Percentiles rank a stretch among this genome's conserved stretches.
Evolutionary conservation across 2,329 filamentous ascomycete genomes (phyloP).

Genomic region (Cladosporium austrohemisphaericum): DNA sequence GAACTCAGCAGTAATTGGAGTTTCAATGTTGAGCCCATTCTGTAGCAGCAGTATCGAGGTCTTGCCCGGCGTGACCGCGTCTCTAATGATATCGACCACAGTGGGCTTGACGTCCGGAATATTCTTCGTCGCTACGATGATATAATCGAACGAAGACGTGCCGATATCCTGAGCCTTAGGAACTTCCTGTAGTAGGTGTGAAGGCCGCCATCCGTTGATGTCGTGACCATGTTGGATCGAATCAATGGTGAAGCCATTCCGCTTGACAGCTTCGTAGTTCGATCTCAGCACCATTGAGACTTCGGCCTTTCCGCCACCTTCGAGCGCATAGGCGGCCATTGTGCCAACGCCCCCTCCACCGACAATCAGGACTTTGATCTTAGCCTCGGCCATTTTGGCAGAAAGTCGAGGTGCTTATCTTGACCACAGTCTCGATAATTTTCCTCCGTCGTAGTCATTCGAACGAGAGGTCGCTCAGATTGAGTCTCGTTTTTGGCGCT

Average conservation of each 20-base stretch:
- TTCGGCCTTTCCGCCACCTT: slow-evolving; percentile 47
- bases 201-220: slow-evolving; percentile 48
- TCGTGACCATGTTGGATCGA: slow-evolving; percentile 52
- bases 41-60: slow-evolving; percentile 58
- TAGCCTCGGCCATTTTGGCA: slow-evolving; percentile 23
- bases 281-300: slow-evolving; percentile 56
- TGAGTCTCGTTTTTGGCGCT: too few species aligned
- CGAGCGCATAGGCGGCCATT: slow-evolving; percentile 54
- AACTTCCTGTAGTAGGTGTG: slow-evolving; percentile 40
- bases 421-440: too few species aligned
- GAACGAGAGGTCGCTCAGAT: too few species aligned
- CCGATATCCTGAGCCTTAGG: slow-evolving; percentile 41
- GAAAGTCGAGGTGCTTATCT: too few species aligned
- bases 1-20: slow-evolving; percentile 49
- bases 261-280: slow-evolving; percentile 49
- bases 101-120: slow-evolving; percentile 51
- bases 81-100: slow-evolving; percentile 43
- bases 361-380: slow-evolving; percentile 48
- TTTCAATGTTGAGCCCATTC: slow-evolving; percentile 63
- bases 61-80: slow-evolving; percentile 49
- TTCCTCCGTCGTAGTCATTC: too few species aligned
- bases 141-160: slow-evolving; percentile 47
- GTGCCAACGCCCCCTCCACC: slow-evolving; percentile 56
- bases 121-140: slow-evolving; percentile 58
- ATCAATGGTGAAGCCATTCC: slow-evolving; percentile 52